phyloP scores from a whole-genome alignment of 108 stramenopile species.

The Pinguiococcus pyrenoidosus region DNA sequence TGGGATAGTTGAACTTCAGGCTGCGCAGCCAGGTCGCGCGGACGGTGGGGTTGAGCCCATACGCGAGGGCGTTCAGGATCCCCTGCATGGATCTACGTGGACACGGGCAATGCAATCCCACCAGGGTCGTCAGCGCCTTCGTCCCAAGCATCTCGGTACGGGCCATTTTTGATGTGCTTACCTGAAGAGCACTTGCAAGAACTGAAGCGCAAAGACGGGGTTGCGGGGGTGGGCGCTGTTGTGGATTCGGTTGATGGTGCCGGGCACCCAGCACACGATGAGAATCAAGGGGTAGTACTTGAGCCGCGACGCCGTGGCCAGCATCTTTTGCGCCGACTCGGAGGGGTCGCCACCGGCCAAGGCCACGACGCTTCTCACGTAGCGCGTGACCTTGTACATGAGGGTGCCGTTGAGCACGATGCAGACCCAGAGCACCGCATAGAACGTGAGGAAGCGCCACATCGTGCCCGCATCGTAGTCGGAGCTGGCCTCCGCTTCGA shows the following conservation, averaged over 20 bases:
- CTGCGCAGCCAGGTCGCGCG: no score
- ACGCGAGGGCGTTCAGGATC: slow-evolving; percentile 4
- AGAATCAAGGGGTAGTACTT: slow-evolving; percentile 12
- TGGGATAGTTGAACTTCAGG: no score
- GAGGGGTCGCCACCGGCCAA: slow-evolving; percentile 3
- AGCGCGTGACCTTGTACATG: slow-evolving; percentile 9
- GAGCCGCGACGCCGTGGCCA: slow-evolving; percentile 10
- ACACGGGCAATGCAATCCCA: slow-evolving; percentile 2
- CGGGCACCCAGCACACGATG: slow-evolving; percentile 11
- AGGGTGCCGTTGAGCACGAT: slow-evolving; percentile 1
- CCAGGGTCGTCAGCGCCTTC: neutral
- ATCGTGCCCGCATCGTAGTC: slow-evolving; percentile 11
- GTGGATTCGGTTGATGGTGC: slow-evolving; percentile 17
- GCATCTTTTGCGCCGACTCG: neutral
- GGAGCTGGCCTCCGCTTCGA: neutral
- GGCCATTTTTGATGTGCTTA: neutral
- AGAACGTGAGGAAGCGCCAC: slow-evolving; percentile 15
- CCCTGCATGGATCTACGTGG: no score
- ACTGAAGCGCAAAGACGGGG: slow-evolving; percentile 4
- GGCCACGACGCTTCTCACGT: slow-evolving; percentile 2
- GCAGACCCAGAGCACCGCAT: slow-evolving; percentile 10
- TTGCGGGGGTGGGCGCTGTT: slow-evolving; percentile 3
- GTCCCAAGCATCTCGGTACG: neutral
- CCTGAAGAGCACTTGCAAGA: slow-evolving; percentile 5
- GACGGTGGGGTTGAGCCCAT: slow-evolving; percentile 7